These are phyloP conservation scores for Fagopyrum esculentum DNA, from an alignment of 148 eudicot species.

Conservation along the genomic window DNA sequence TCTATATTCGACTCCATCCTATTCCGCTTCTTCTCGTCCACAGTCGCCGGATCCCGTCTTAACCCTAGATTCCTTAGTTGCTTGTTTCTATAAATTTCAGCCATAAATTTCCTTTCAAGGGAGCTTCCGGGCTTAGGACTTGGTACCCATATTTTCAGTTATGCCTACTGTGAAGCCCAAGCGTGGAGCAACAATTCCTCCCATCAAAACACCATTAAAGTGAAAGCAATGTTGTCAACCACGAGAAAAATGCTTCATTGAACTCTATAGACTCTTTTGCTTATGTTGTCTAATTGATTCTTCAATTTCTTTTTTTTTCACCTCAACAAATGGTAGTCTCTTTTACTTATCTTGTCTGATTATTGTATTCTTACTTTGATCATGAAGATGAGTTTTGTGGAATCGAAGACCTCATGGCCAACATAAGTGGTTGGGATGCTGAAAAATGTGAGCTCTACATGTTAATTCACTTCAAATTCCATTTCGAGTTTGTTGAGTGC, in stretches of 20 bases:
- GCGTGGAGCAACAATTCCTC: too few species aligned
- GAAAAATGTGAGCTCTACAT: neutral
- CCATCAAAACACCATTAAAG: too few species aligned
- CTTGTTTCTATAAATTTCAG: too few species aligned
- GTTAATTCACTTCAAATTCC: neutral
- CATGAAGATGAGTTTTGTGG: neutral
- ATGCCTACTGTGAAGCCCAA: too few species aligned
- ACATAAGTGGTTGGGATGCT: neutral
- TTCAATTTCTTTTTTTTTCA: neutral
- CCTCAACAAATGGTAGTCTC: neutral
- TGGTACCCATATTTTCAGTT: too few species aligned
- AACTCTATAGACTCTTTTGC: too few species aligned
- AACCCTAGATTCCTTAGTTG: too few species aligned
- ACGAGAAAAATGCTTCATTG: too few species aligned
- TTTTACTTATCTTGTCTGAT: neutral
- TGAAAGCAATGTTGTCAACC: too few species aligned
- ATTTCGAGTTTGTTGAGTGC: neutral
- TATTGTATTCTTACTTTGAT: neutral
- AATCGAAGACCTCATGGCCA: neutral
- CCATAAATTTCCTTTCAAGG: too few species aligned
- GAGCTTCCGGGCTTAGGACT: too few species aligned
- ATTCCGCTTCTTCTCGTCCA: slow-evolving; percentile 58
- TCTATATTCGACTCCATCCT: slow-evolving; percentile 71
- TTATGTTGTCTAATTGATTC: neutral
- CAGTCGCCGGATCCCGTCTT: slow-evolving; percentile 12